Base-by-base conservation (phyloP, 805 yeast species). In the Maudiozyma serrabonitensis region DNA sequence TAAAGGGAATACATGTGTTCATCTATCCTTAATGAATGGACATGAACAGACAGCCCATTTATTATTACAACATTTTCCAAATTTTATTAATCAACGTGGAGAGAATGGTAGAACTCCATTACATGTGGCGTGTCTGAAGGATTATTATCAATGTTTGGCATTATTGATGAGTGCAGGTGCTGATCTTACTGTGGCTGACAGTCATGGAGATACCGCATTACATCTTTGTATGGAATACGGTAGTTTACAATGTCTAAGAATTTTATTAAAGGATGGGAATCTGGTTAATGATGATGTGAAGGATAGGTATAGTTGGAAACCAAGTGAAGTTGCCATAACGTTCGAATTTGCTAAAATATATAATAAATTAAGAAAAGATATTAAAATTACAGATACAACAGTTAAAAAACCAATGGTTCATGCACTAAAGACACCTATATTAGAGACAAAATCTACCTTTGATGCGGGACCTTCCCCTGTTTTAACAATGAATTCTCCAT, bases 211-310 rank as follows among this genome's bases (percentile, higher is more conserved):
- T 60, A 82, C 95, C 2, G 87, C 96, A 0, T 68, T 91, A 41
- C 98, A 91, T 66, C 71, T 84, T 47, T 95, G 96, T 0, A 75
- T 87, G 55, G 82, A 84, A 49, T 78, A 74, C 56, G 91, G 90
- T 6, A 76, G 79, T 52, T 57, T 76, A 15, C 76, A 76, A 45
- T 80, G 86, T 43, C 65, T 80, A 52, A 72, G 76, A 47, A 60
- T 82, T 34, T 65, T 85, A 42, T 63, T 82, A 0, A 70, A 68
- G 16, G 60, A 60, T 41, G 62, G 60, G 2, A 69, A 77, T 31
- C 71, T 74, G 19, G 31, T 79, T 1, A 76, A 80, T 51, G 74
- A 73, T 38, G 66, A 70, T 21, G 57, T 73, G 21, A 62, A 69
- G 35, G 87, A 87, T 62, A 62, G 66, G 13, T 72, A 73, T n/a